These are phyloP conservation scores for Microbotryomycetes sp. DNA, from an alignment of 1,284 basidiomycete species.

Conservation along the genomic window DNA sequence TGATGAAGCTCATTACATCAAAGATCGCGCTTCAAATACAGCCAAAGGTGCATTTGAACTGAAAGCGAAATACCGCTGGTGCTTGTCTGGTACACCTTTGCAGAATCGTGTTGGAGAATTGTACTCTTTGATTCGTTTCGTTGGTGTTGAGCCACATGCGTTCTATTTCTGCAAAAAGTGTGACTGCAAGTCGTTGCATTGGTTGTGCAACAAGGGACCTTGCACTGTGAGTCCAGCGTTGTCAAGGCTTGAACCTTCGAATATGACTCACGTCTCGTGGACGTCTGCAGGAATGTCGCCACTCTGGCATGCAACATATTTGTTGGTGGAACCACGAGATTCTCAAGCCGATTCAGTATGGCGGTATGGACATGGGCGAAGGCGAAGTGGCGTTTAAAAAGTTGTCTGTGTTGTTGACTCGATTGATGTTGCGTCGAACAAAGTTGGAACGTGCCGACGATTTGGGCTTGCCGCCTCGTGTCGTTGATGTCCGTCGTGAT, in stretches of 20 bases:
- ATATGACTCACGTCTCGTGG: not conserved
- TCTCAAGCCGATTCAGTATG: constrained; percentile 84
- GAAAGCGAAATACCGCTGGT: constrained; percentile 79
- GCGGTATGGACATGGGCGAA: constrained; percentile 54
- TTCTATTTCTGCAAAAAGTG: constrained; percentile 83
- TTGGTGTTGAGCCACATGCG: constrained; percentile 55
- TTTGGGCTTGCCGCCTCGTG: constrained; percentile 91
- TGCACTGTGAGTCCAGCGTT: constrained; percentile 74
- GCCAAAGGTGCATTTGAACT: constrained; percentile 93
- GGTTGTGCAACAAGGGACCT: constrained; percentile 72
- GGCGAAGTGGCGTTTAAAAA: constrained; percentile 83
- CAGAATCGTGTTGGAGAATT: constrained; percentile 95
- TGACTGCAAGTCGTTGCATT: constrained; percentile 81
- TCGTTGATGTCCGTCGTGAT: constrained; percentile 80
- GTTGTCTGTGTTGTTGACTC: constrained; percentile 75
- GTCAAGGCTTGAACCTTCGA: not conserved
- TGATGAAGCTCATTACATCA: constrained; percentile 96
- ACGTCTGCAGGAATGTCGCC: constrained; percentile 18
- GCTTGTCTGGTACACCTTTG: constrained; percentile 65
- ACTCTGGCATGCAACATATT: constrained; percentile 70
- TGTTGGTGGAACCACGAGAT: constrained; percentile 84
- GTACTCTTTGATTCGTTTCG: constrained; percentile 87
- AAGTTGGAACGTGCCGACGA: constrained; percentile 90
- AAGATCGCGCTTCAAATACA: constrained; percentile 85
- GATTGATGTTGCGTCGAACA: constrained; percentile 84